phyloP scores from a whole-genome alignment of 2,329 filamentous ascomycete genomes.

The Cercospora sp. region DNA sequence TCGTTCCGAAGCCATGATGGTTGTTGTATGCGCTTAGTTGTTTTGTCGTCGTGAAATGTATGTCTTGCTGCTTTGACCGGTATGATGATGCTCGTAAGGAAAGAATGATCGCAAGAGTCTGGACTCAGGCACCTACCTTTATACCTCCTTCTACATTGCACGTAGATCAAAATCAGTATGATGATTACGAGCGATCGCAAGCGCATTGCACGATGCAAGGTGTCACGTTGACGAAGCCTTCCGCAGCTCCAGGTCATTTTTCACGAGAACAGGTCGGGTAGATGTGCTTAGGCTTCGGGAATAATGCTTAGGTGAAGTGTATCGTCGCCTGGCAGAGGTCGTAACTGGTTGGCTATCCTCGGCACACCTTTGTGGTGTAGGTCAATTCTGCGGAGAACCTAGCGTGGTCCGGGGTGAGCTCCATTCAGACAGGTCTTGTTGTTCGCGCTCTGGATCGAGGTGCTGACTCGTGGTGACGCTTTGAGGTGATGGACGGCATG shows the following conservation, averaged over 20 bases:
- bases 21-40: not conserved
- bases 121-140: conserved; percentile 3
- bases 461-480: not conserved
- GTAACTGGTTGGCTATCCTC: conserved; percentile 26
- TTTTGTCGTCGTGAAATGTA: not conserved
- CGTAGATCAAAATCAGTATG: not conserved
- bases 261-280: conserved; percentile 25
- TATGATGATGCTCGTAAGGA: not conserved
- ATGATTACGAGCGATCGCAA: conserved; percentile 8
- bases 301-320: conserved; percentile 15
- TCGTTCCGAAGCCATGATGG: conserved; percentile 21
- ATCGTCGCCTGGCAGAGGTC: conserved; percentile 16
- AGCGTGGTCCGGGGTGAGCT: not conserved
- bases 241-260: conserved; percentile 20
- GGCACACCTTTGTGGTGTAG: conserved; percentile 15
- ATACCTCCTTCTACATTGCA: not conserved
- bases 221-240: conserved; percentile 23
- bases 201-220: conserved; percentile 22
- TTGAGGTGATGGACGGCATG: conserved; percentile 6
- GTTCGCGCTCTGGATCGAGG: conserved; percentile 3
- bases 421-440: not conserved
- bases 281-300: conserved; percentile 16
- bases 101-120: not conserved
- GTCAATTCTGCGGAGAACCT: conserved; percentile 23
- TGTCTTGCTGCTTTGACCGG: not conserved